Evolutionary conservation across 2,329 filamentous ascomycete species (phyloP), one percentile per base, ranked within the genome.

Genomic region (Westerdykella ornata): DNA sequence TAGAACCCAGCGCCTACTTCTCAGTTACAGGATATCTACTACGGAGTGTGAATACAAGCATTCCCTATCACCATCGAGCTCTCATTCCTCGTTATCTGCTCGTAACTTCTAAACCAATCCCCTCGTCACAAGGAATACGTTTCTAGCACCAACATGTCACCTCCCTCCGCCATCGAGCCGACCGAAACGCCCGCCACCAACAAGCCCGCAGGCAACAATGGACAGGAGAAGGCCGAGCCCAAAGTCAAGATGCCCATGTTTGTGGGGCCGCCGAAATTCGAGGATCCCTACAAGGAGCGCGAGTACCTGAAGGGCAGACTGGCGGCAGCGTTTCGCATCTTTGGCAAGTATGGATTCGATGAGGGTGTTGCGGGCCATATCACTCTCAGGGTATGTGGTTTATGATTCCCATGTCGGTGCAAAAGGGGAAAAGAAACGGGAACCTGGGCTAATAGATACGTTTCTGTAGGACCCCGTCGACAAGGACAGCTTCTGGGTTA

Each of bases 401-500:
- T n/a, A 26, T 9, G 3, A 11, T 20, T 18, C 30, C 12, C 11
- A 12, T 20, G 2, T n/a, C n/a, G 4, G 19, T 20, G 12, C 13
- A n/a, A 16, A 6, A 13, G 8, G 20, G 3, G n/a, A 19, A 6
- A 37, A 29, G 36, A 11, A 31, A 37, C 18, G 26, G 13, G 9
- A 40, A 37, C 15, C 3, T 13, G 1, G 3, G 16, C 29, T 45
- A 14, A 39, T 18, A 16, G 12, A 12, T 15, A 7, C 18, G 11
- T 9, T 8, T 19, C n/a, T 18, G 2, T 33, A 64, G 61, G 64
- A 82, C 46, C 80, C 80, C 0, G 72, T 82, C 5, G 72, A 80
- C 30, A 74, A 76, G 0, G 61, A 68, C 4, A 76, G 72, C 0
- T 82, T 82, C 65, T 82, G 79, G 80, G 77, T 84, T 4, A 84